Conservation (phyloP, 2,329 filamentous ascomycete species). For the Bertia moriformis region DNA sequence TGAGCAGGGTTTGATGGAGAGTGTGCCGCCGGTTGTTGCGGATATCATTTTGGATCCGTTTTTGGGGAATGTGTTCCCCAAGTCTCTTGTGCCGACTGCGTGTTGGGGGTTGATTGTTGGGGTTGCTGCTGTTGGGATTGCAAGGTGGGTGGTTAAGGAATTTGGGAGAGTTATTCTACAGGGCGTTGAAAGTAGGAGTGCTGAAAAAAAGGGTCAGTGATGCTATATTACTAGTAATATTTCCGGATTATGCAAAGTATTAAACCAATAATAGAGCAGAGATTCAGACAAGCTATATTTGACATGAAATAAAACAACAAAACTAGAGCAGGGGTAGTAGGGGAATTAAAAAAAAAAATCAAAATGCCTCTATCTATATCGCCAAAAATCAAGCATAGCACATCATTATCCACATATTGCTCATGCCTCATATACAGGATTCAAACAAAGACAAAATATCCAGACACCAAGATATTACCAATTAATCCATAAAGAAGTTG, state of each 20-base stretch:
- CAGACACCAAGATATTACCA: too few species aligned
- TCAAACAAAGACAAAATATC: too few species aligned
- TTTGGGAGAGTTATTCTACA: neutral
- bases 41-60: slow-evolving; percentile 1
- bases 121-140: neutral
- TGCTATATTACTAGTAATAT: too few species aligned
- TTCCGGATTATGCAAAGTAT: too few species aligned
- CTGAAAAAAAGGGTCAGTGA: neutral
- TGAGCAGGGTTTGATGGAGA: neutral
- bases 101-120: neutral
- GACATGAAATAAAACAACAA: neutral
- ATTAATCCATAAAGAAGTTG: slow-evolving; percentile 74
- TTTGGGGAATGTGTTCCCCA: neutral
- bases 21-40: neutral
- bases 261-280: too few species aligned
- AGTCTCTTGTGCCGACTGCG: neutral
- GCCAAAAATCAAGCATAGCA: too few species aligned
- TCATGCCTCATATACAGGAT: too few species aligned
- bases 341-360: too few species aligned
- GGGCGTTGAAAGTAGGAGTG: neutral
- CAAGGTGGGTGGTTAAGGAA: neutral
- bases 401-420: too few species aligned
- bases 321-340: neutral
- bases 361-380: too few species aligned
- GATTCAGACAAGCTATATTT: neutral